Base-by-base conservation (phyloP, 139 green algal species). In the Tetraselmis chui region DNA sequence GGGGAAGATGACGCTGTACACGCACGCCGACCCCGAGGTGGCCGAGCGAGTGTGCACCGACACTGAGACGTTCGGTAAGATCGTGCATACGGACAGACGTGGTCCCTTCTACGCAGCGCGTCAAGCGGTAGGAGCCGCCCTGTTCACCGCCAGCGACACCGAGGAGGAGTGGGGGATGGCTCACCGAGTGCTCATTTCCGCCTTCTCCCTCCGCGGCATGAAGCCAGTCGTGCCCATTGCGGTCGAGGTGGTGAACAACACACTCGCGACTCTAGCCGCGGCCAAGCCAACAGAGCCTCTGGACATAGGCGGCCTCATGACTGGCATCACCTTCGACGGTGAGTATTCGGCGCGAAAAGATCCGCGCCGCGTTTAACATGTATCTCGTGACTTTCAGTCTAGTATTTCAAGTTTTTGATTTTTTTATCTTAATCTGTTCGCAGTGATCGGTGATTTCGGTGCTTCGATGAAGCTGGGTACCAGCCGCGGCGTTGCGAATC, bases 261-360 rank as follows among this genome's bases (percentile, higher is more conserved):
- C 80, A 27, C 78, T 76, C 28, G 58, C 30, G 28, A 32, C 45
- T 18, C 80, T 85, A 58, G 59, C 78, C 18, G 30, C 29, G 18
- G 75, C 32, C 23, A 80, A 76, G 81, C 27, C 31, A 0, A 18
- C 29, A n/a, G 1, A 31, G 26, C 30, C 80, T 1, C 24, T 31
- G 29, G 74, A 32, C 76, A 76, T 76, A n/a, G 58, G 28, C 45
- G 81, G 79, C 81, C 81, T 59, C 32, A 45, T 85, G 31, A 82
- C 82, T 27, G 80, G 59, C 25, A 85, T 85, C 76, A 85, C 82
- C 28, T 31, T 67, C 29, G 82, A 85, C 29, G 82, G 76, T 0
- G 82, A 82, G 59, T 59, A 82, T 1, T 45, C 75, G 59, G 82
- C 58, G 11, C n/a, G n/a, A n/a, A n/a, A n/a, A n/a, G n/a, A n/a